Evolutionary conservation across 2,329 filamentous ascomycete genomes (phyloP).

Genomic region (Dactylellina leptospora): DNA sequence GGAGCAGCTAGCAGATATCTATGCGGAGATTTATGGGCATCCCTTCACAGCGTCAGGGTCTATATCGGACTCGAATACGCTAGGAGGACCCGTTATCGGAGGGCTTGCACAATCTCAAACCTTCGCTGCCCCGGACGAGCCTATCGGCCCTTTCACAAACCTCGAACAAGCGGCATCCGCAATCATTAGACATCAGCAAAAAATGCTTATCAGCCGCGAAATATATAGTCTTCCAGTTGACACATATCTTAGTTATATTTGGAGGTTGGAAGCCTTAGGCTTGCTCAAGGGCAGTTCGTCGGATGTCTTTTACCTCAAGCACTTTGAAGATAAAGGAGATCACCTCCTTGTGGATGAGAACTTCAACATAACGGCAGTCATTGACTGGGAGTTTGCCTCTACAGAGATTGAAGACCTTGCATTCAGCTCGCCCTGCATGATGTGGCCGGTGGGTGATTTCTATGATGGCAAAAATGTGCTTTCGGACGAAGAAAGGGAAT

Average conservation of each 20-base stretch:
- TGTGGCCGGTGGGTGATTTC: slow-evolving; percentile 59
- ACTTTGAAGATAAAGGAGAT: slow-evolving; percentile 65
- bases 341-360: slow-evolving; percentile 64
- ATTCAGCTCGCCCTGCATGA: slow-evolving; percentile 59
- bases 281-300: slow-evolving; percentile 5
- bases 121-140: slow-evolving; percentile 57
- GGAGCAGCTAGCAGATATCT: slow-evolving; percentile 59
- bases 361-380: slow-evolving; percentile 64
- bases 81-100: slow-evolving; percentile 5
- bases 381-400: slow-evolving; percentile 64
- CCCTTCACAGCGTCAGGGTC: slow-evolving; percentile 58
- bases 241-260: slow-evolving; percentile 62
- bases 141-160: slow-evolving; percentile 56
- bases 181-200: slow-evolving; percentile 58
- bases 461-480: slow-evolving; percentile 59
- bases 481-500: slow-evolving; percentile 54
- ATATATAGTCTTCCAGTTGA: slow-evolving; percentile 57
- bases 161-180: slow-evolving; percentile 52
- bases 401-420: slow-evolving; percentile 56
- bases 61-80: slow-evolving; percentile 55
- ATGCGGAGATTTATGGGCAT: slow-evolving; percentile 59
- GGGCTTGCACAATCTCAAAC: slow-evolving; percentile 7
- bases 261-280: slow-evolving; percentile 59
- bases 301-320: slow-evolving; percentile 62
- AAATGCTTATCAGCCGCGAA: slow-evolving; percentile 58